Conservation (phyloP, 768 basidiomycete genomes). For the Astraeus odoratus region DNA sequence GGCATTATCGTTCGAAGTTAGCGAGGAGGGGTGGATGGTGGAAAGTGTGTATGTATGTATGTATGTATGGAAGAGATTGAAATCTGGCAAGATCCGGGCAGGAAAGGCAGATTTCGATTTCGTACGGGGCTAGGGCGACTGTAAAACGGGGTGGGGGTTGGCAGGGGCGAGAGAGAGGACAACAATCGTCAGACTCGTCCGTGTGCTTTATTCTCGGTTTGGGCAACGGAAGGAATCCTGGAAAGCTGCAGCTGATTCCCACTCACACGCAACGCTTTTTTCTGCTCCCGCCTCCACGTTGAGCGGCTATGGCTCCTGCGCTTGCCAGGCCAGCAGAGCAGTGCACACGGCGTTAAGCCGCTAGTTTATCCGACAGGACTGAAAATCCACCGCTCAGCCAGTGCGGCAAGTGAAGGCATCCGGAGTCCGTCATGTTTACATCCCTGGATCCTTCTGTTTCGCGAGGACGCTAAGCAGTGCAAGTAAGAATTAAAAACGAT, state of each 20-base stretch:
- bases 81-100: too few relatives aligned
- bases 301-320: too few relatives aligned
- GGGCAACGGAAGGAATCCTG: conserved; percentile 25
- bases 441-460: background rate
- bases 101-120: too few relatives aligned
- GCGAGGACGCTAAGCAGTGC: background rate
- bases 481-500: too few relatives aligned
- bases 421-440: too few relatives aligned
- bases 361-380: too few relatives aligned
- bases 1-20: conserved; percentile 14
- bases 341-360: conserved; percentile 5
- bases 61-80: too few relatives aligned
- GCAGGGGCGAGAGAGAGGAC: conserved; percentile 25
- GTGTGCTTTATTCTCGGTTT: conserved; percentile 31
- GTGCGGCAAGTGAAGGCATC: too few relatives aligned
- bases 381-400: too few relatives aligned
- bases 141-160: too few relatives aligned
- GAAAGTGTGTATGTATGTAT: too few relatives aligned
- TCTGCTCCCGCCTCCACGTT: conserved; percentile 7
- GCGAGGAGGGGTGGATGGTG: background rate
- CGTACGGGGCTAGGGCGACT: too few relatives aligned
- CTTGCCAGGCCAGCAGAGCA: background rate
- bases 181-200: conserved; percentile 10
- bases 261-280: conserved; percentile 18
- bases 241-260: conserved; percentile 18